Evolutionary conservation across 257 asterid genomes (phyloP).

Genomic region (Parsonsia alboflavescens): DNA sequence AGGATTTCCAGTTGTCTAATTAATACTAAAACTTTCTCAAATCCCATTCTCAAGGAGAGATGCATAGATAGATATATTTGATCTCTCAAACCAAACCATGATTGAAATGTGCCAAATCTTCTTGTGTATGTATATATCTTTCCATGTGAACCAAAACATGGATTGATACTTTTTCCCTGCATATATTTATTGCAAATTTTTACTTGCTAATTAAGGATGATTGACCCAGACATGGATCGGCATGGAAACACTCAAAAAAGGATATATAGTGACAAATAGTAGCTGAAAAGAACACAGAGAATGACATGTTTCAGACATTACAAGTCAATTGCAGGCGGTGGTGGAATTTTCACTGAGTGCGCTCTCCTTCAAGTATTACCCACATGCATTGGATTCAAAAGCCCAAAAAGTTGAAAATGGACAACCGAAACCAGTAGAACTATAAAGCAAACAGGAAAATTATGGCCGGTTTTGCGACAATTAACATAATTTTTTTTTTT

Average conservation of each 20-base stretch:
- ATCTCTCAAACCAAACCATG: neutral
- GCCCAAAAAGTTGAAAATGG: neutral
- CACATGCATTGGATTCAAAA: neutral
- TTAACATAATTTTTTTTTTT: too few species aligned
- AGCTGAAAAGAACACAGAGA: too few species aligned
- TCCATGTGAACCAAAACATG: constrained; percentile 29
- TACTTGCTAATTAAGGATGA: constrained; percentile 1
- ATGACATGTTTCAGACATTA: too few species aligned
- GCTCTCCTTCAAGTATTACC: neutral
- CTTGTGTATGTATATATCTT: neutral
- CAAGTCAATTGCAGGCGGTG: neutral
- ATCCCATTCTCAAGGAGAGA: constrained; percentile 19
- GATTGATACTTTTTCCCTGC: constrained; percentile 16
- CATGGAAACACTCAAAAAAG: neutral
- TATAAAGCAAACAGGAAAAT: neutral
- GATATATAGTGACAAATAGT: too few species aligned
- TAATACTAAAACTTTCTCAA: neutral
- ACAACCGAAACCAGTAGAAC: neutral
- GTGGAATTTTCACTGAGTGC: neutral
- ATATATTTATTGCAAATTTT: constrained; percentile 5
- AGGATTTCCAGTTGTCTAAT: constrained; percentile 4
- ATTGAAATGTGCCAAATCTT: constrained; percentile 22
- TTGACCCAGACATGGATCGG: constrained; percentile 35
- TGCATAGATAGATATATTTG: too few species aligned
- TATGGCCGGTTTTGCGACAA: too few species aligned